Base-by-base conservation (phyloP, 805 yeast genomes). In the Pichia scutulata region DNA sequence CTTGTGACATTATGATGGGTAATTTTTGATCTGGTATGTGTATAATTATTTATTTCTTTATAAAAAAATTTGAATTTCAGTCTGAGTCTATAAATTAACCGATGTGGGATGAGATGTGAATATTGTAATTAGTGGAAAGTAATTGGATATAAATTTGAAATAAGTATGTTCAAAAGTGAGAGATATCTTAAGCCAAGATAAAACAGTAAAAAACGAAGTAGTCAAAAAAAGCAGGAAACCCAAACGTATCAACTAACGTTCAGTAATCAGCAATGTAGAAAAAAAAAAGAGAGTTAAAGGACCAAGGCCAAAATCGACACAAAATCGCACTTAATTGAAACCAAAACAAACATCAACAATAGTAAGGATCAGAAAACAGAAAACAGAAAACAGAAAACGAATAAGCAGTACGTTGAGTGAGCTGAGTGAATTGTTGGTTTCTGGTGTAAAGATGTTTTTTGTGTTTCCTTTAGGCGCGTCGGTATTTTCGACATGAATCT, bases 1-100 rank as follows among this genome's bases (percentile, higher is more conserved):
- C 10, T 14, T 50, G 36, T 28, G 33, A 39, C 52, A 50, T 50
- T 18, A 18, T 47, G n/a, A 12, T 39, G 23, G n/a, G 19, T 33
- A 2, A n/a, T 16, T 33, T n/a, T 7, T 16, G n/a, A 16, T n/a
- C 6, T 33, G 19, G 18, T 30, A 16, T 33, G 9, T 33, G 19
- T 3, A 13, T 4, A 28, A 8, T 13, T 28, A 28, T 28, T 13
- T 28, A n/a, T 28, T 28, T 3, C 14, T 28, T 28, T 13, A 28
- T 13, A n/a, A 6, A 33, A 19, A n/a, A 16, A n/a, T 33, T n/a
- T 16, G 7, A 33, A 16, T 33, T 33, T 33, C 37, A n/a, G 19
- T 16, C n/a, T 33, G 3, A n/a, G 37, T 33, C 37, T 33, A 33
- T 33, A 33, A 33, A 33, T 16, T 18, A 33, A 10, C 19, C 37